These are phyloP conservation scores for Diospyros kaki DNA, from an alignment of 148 eudicot genomes.

Conservation along the genomic window DNA sequence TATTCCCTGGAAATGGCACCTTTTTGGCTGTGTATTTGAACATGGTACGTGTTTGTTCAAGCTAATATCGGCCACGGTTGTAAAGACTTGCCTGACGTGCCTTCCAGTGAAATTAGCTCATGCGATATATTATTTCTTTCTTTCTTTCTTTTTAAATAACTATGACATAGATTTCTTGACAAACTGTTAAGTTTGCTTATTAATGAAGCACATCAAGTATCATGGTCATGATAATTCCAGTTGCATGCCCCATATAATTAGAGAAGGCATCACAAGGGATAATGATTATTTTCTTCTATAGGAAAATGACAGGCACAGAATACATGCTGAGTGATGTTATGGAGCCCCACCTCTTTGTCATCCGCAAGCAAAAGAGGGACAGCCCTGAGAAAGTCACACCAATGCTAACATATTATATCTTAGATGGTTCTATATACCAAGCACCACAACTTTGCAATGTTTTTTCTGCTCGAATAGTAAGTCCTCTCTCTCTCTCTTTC, in stretches of 20 bases:
- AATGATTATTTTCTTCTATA: conserved; percentile 22
- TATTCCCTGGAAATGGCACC: not conserved
- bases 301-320: conserved; percentile 89
- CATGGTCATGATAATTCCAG: not conserved
- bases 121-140: no score
- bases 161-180: no score
- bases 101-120: no score
- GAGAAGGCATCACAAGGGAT: not conserved
- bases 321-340: conserved; percentile 71
- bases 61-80: not conserved
- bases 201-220: not conserved
- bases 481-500: conserved; percentile 13
- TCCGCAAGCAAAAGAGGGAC: conserved; percentile 93
- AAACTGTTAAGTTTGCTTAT: not conserved
- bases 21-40: not conserved
- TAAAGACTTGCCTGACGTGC: not conserved
- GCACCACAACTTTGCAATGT: conserved; percentile 94
- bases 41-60: not conserved
- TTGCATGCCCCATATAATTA: not conserved
- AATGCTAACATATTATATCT: conserved; percentile 82
- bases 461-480: conserved; percentile 81
- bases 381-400: conserved; percentile 88
- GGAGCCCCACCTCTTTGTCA: conserved; percentile 86
- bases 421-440: conserved; percentile 97
- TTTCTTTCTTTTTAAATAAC: no score